Base-by-base conservation (phyloP, 2,329 filamentous ascomycete species). In the Fusarium cicatricum region DNA sequence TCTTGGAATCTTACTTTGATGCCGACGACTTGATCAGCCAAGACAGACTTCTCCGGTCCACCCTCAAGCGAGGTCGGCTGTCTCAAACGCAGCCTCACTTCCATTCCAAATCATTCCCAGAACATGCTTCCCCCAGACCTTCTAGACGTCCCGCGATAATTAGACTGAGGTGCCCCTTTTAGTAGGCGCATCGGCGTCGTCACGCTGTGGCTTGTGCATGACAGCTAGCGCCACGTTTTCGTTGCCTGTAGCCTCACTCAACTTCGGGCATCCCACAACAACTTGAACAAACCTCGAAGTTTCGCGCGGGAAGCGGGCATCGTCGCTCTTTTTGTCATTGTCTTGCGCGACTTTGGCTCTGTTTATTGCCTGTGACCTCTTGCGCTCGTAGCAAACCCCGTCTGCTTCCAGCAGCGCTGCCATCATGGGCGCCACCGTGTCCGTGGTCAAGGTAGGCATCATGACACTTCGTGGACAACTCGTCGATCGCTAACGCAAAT, bases 371-470 rank as follows among this genome's bases (percentile, higher is more conserved):
- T 47, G 21, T 26, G 19, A 40, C 32, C 41, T 28, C 31, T 34
- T 33, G 28, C 16, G 19, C 41, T 7, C 40, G 34, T 39, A 48
- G 12, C 42, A 29, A 31, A 43, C 38, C 43, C 9, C 15, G 15
- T 15, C 26, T 15, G 11, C 11, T 16, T 31, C 19, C 17, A 15
- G 21, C 21, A 51, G 32, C 33, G 11, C 29, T 34, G 26, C 48
- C 57, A 71, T 44, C 53, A 75, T 75, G 74, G 71, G 69, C 50
- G 63, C 69, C 48, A 70, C 70, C 43, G 49, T 74, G 41, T 72
- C 70, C 17, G 70, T 73, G 58, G 61, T 77, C 64, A 77, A 76
- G 68, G 74, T 72, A 53, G 54, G 65, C 40, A 47, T 64, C 57
- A 55, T 47, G 46, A 37, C 55, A 55, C 31, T 11, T 11, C 31